Evolutionary conservation across 768 basidiomycete genomes (phyloP), one percentile per base, ranked within the genome.

Genomic region (Termitomyces sp.): DNA sequence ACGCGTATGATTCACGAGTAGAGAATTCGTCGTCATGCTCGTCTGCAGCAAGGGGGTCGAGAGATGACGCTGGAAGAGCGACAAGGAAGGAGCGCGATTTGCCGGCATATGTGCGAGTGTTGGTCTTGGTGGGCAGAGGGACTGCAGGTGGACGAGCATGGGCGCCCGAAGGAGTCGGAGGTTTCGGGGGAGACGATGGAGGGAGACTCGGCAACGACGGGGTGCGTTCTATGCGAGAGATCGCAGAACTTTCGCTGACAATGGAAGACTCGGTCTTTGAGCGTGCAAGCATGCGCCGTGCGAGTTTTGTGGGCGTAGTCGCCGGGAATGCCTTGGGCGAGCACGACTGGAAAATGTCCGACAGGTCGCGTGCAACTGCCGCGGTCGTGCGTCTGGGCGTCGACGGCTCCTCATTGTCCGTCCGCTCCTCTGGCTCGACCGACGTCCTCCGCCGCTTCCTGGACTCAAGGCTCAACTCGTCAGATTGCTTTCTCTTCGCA

Each of bases 11-110:
- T 64, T 92, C 90, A n/a, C 83, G 81, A 12, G 73, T 70, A 18
- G 79, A 70, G 49, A 81, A 81, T 24, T 84, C 81, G 26, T 81
- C 82, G 8, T 77, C 73, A 18, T 73, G 70, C 31, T 76, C 75
- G 24, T 72, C 64, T 52, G 54, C 56, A 44, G 56, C 56, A 42
- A 66, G 54, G 54, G 67, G 24, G 41, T 65, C 55, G 51, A 70
- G 60, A 65, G 50, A 69, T 62, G 62, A 66, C 20, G 68, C 68
- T 12, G 86, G 82, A 10, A 91, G 69, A 18, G 83, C 73, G 10
- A 89, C 79, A 16, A 92, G 81, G 70, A 90, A 92, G 4, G 90
- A 92, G n/a, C 90, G 88, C 24, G 87, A 88, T 58, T 77, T 77
- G 24, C 88, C 88, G 3, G 87, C 85, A 64, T 92, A 92, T 3